Evolutionary conservation across 371 early-diverging fungal genomes (phyloP).

Genomic region (Dinochytrium kinnereticum): DNA sequence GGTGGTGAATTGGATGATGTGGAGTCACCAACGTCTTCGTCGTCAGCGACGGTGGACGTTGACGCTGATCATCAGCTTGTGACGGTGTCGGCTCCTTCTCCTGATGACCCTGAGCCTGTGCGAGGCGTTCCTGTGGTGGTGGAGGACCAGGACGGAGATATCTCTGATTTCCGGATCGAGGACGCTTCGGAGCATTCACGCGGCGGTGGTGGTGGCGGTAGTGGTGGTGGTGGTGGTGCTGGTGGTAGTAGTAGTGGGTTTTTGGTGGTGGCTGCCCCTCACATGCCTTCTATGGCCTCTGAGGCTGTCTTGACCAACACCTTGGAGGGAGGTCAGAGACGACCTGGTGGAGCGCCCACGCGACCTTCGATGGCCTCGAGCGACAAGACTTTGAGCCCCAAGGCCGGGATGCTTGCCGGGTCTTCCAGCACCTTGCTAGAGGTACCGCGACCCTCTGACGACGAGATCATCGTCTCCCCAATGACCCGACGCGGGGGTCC

Average conservation of each 20-base stretch:
- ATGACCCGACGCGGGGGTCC: not conserved
- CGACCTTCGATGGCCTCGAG: no score
- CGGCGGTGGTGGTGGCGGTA: no score
- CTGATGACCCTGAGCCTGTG: not conserved
- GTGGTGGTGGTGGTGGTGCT: no score
- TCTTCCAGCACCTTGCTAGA: not conserved
- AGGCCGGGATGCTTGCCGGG: no score
- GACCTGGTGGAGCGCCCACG: not conserved
- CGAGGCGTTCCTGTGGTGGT: not conserved
- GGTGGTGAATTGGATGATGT: no score
- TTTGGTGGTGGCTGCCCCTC: not conserved
- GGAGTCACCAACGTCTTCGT: not conserved
- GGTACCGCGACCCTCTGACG: not conserved
- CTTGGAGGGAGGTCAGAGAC: not conserved
- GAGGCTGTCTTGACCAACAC: not conserved
- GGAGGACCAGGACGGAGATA: not conserved
- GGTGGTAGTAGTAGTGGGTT: no score
- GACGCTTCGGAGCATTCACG: not conserved
- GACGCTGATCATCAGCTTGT: no score
- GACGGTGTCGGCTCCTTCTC: not conserved
- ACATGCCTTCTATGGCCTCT: not conserved
- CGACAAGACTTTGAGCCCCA: no score
- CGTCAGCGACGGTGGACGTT: not conserved
- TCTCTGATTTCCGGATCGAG: no score
- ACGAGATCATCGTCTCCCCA: not conserved